A percentile compares a stretch with the other conserved stretches of the same genome.
Conservation (phyloP, 2,329 filamentous ascomycete genomes). For the Pseudohalonectria lignicola region DNA sequence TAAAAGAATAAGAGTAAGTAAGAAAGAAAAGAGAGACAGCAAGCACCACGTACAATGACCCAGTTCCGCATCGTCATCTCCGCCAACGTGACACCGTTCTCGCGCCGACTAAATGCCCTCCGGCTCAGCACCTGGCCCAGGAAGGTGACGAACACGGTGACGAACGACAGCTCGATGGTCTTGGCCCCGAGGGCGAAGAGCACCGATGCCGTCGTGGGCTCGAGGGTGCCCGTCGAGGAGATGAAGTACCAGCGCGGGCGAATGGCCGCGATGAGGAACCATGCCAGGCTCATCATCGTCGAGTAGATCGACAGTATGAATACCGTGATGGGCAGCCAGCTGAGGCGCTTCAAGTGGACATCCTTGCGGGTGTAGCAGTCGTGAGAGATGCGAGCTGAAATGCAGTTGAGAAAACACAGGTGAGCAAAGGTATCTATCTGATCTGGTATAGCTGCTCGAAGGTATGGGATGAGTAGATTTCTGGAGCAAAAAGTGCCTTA, state of each 20-base stretch:
- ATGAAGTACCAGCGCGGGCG: neutral
- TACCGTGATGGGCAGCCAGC: neutral
- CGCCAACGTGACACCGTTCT: constrained; percentile 58
- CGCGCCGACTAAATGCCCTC: constrained; percentile 48
- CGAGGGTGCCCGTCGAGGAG: neutral
- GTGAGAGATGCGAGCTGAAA: neutral
- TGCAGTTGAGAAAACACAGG: too few relatives aligned
- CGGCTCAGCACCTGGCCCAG: constrained; percentile 54
- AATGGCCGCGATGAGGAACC: constrained; percentile 1
- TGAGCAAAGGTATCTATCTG: too few relatives aligned
- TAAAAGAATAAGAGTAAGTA: neutral
- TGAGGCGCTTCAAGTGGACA: neutral
- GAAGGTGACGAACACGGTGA: constrained; percentile 4
- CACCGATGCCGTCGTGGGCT: neutral
- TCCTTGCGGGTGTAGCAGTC: constrained; percentile 1
- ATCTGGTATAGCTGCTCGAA: too few relatives aligned
- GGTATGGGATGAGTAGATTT: too few relatives aligned
- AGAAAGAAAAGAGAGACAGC: neutral
- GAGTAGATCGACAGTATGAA: constrained; percentile 3
- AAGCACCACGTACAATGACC: constrained; percentile 36
- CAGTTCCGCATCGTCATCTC: constrained; percentile 71
- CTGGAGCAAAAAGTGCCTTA: too few relatives aligned
- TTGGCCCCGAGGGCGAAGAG: constrained; percentile 2
- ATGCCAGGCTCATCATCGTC: neutral
- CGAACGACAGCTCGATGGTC: constrained; percentile 3